Conservation (phyloP, 2,329 filamentous ascomycete species). For the Ciborinia camelliae region DNA sequence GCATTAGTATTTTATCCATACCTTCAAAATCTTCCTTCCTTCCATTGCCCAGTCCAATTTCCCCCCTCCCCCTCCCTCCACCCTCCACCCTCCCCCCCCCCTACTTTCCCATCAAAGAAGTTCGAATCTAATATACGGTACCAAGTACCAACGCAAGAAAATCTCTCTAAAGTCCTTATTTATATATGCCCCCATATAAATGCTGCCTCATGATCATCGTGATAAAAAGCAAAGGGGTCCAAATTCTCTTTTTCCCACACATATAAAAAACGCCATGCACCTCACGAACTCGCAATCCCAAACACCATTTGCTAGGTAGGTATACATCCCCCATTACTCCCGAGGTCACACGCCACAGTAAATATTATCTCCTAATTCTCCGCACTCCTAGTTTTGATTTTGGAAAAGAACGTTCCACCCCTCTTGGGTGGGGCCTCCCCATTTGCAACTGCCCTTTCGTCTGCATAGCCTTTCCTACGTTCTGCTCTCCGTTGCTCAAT, state of each 20-base stretch:
- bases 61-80: too few species aligned
- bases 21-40: neutral
- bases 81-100: neutral
- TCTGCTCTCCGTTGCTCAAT: slow-evolving; percentile 75
- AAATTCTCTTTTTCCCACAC: slow-evolving; percentile 17
- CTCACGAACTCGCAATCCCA: neutral
- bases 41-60: neutral
- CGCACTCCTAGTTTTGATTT: slow-evolving; percentile 7
- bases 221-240: slow-evolving; percentile 15
- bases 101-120: slow-evolving; percentile 9
- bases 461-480: slow-evolving; percentile 49
- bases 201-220: slow-evolving; percentile 18
- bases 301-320: slow-evolving; percentile 14
- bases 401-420: slow-evolving; percentile 18
- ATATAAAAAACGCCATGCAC: neutral
- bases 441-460: slow-evolving; percentile 34
- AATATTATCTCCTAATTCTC: slow-evolving; percentile 1
- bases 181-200: slow-evolving; percentile 17
- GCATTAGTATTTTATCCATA: neutral
- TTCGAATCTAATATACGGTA: slow-evolving; percentile 15
- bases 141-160: slow-evolving; percentile 11
- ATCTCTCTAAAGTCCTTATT: slow-evolving; percentile 17
- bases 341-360: slow-evolving; percentile 2
- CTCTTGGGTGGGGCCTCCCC: slow-evolving; percentile 14
- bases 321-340: slow-evolving; percentile 8